Evolutionary conservation across 2,329 filamentous ascomycete genomes (phyloP).

Genomic region (Lasiodiplodia citricola): DNA sequence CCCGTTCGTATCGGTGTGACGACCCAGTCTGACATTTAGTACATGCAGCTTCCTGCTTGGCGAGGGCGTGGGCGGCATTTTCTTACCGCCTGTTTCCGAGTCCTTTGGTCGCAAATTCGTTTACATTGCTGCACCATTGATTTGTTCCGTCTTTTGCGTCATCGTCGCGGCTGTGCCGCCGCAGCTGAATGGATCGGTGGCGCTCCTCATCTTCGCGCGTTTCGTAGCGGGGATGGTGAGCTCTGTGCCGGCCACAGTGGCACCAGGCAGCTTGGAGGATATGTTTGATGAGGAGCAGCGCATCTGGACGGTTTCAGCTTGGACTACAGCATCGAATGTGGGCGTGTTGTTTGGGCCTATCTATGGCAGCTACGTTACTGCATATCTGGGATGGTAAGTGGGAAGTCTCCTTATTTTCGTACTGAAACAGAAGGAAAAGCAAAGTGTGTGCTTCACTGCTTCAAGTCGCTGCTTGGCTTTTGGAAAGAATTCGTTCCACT

Average conservation of each 20-base stretch:
- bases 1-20: neutral
- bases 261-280: constrained; percentile 21
- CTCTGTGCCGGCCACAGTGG: constrained; percentile 16
- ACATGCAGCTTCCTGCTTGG: constrained; percentile 38
- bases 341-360: constrained; percentile 22
- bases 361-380: constrained; percentile 5
- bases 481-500: neutral
- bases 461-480: neutral
- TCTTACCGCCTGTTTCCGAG: constrained; percentile 46
- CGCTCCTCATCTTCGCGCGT: constrained; percentile 8
- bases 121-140: constrained; percentile 39
- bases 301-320: constrained; percentile 19
- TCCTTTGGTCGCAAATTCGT: constrained; percentile 46
- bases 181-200: neutral
- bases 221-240: neutral
- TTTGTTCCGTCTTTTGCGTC: constrained; percentile 39
- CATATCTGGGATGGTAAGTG: constrained; percentile 17
- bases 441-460: neutral
- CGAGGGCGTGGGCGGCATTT: constrained; percentile 40
- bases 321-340: constrained; percentile 18
- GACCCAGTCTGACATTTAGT: neutral
- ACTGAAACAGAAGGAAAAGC: neutral
- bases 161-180: constrained; percentile 12
- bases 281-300: constrained; percentile 4
- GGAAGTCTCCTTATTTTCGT: neutral